These are phyloP conservation scores for Exophiala alcalophila DNA, from an alignment of 2,329 filamentous ascomycete genomes.

Conservation along the genomic window DNA sequence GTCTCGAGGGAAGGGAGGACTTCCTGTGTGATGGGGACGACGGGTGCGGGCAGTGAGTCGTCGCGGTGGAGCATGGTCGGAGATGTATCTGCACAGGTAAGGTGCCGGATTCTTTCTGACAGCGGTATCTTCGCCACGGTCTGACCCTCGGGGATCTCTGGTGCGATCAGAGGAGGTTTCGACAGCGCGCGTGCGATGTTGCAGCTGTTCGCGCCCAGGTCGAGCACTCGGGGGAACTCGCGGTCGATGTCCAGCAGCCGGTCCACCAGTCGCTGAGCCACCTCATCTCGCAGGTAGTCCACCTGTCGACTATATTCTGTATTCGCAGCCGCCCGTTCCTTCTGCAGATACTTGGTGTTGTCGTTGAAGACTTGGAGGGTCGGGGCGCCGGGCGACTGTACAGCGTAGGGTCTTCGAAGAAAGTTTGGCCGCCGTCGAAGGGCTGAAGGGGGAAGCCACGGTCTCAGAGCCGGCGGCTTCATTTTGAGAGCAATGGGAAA, in stretches of 20 bases:
- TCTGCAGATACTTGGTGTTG: slow-evolving; percentile 83
- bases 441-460: slow-evolving; percentile 23
- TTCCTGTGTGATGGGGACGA: slow-evolving; percentile 73
- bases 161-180: slow-evolving; percentile 59
- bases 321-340: slow-evolving; percentile 75
- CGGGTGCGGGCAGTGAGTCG: slow-evolving; percentile 48
- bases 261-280: slow-evolving; percentile 79
- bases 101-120: slow-evolving; percentile 65
- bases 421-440: slow-evolving; percentile 18
- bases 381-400: slow-evolving; percentile 72
- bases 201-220: slow-evolving; percentile 93
- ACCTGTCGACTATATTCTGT: slow-evolving; percentile 70
- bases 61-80: slow-evolving; percentile 76
- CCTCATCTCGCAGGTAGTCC: slow-evolving; percentile 92
- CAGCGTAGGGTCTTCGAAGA: slow-evolving; percentile 64
- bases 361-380: slow-evolving; percentile 89
- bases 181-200: slow-evolving; percentile 77
- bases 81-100: slow-evolving; percentile 82
- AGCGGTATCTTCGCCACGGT: slow-evolving; percentile 51
- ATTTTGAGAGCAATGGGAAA: slow-evolving; percentile 12
- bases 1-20: slow-evolving; percentile 66
- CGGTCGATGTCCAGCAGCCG: slow-evolving; percentile 91
- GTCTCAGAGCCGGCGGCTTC: slow-evolving; percentile 22
- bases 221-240: slow-evolving; percentile 76
- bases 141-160: slow-evolving; percentile 42